These are phyloP conservation scores for Mesotaenium endlicherianum DNA, from an alignment of 139 green algal genomes.

Conservation along the genomic window DNA sequence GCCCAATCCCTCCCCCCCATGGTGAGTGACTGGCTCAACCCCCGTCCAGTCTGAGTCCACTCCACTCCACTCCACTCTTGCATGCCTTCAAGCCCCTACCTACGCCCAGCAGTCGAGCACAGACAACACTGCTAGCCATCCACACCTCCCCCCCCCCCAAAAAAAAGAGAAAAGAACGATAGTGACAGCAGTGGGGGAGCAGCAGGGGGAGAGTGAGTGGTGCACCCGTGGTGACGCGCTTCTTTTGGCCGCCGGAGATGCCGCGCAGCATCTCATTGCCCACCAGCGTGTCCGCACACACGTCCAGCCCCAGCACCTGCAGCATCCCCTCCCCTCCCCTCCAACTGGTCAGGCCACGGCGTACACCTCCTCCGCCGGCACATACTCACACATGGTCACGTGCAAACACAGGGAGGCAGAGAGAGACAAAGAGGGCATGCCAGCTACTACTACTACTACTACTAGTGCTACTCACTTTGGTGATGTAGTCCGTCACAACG, in stretches of 20 bases:
- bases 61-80: background rate
- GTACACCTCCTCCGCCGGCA: background rate
- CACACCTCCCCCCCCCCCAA: background rate
- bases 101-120: too few relatives aligned
- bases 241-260: constrained; percentile 70
- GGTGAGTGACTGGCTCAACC: background rate
- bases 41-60: background rate
- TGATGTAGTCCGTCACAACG: constrained; percentile 41
- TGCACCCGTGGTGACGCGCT: constrained; percentile 63
- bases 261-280: constrained; percentile 71
- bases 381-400: background rate
- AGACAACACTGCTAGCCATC: too few relatives aligned
- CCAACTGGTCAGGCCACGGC: background rate
- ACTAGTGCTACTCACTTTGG: constrained; percentile 18
- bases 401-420: background rate
- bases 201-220: background rate
- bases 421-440: background rate
- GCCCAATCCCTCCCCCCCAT: background rate
- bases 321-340: background rate
- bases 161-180: background rate
- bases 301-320: constrained; percentile 29
- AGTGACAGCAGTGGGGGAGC: background rate
- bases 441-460: background rate
- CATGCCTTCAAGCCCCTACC: background rate
- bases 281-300: constrained; percentile 64